Evolutionary conservation across 164 flowering plant genomes (phyloP).

Genomic region (Piper longum): DNA sequence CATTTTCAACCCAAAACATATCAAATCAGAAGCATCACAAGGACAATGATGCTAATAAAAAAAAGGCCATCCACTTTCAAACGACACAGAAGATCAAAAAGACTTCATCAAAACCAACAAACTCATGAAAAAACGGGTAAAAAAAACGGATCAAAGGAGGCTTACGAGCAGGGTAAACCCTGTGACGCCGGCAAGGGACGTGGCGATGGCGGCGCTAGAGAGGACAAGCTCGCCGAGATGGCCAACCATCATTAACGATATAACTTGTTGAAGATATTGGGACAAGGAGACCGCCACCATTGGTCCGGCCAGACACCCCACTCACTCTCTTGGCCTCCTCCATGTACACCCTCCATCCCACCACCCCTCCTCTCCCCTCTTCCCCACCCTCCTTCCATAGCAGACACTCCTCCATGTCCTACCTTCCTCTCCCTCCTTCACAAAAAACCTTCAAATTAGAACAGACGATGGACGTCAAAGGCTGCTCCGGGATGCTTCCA

Average conservation of each 20-base stretch:
- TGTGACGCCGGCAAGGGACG: slow-evolving; percentile 32
- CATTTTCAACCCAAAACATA: background rate
- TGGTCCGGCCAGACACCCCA: slow-evolving; percentile 29
- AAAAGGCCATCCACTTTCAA: no score
- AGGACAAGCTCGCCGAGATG: slow-evolving; percentile 42
- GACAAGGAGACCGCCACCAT: slow-evolving; percentile 25
- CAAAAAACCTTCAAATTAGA: no score
- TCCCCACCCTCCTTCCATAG: slow-evolving; percentile 3
- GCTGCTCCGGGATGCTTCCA: no score
- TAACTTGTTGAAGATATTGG: slow-evolving; percentile 23
- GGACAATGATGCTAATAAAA: no score
- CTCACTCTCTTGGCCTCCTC: slow-evolving; percentile 23
- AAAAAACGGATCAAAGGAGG: background rate
- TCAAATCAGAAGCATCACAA: background rate
- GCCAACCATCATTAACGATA: slow-evolving; percentile 47
- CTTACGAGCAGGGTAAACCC: slow-evolving; percentile 43
- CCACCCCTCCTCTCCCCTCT: background rate
- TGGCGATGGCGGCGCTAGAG: slow-evolving; percentile 38
- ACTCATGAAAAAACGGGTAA: background rate
- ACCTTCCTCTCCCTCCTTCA: background rate
- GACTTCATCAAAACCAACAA: no score
- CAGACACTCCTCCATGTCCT: slow-evolving; percentile 12
- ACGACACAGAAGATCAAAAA: no score
- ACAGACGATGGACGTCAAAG: no score
- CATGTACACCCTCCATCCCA: slow-evolving; percentile 9